phyloP scores from a whole-genome alignment of 2,329 filamentous ascomycete species.

The Teratosphaeriaceae sp. region DNA sequence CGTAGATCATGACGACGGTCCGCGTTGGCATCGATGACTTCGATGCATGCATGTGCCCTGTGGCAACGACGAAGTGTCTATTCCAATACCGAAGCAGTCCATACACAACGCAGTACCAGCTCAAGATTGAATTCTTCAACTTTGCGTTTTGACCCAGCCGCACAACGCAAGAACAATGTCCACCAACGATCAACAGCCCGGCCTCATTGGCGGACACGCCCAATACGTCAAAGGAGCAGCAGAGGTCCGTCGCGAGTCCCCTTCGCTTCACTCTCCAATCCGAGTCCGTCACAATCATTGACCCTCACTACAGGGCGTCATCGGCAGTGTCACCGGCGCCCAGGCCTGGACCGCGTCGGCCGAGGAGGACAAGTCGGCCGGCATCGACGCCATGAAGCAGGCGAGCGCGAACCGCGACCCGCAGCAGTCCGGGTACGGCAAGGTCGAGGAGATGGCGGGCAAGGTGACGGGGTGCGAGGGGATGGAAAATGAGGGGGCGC shows the following conservation, averaged over 20 bases:
- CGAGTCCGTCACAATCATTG: neutral
- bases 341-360: conserved; percentile 58
- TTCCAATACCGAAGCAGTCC: no score
- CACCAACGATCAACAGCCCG: conserved; percentile 35
- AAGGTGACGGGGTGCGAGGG: conserved; percentile 60
- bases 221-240: conserved; percentile 64
- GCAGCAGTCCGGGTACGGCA: conserved; percentile 50
- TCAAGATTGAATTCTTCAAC: no score
- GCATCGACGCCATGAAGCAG: conserved; percentile 55
- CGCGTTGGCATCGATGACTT: no score
- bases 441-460: conserved; percentile 58
- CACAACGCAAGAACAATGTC: no score
- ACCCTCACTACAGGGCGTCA: conserved; percentile 41
- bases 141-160: no score
- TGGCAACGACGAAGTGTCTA: no score
- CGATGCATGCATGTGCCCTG: no score
- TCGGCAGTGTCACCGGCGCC: conserved; percentile 57
- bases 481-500: conserved; percentile 58
- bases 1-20: no score
- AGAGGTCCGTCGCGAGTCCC: no score
- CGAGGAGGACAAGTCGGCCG: conserved; percentile 57
- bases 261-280: no score
- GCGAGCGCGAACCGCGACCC: conserved; percentile 53
- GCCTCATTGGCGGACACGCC: conserved; percentile 57
- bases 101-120: no score